phyloP scores from a whole-genome alignment of 306 rosid species.

The Aeschynomene evenia region DNA sequence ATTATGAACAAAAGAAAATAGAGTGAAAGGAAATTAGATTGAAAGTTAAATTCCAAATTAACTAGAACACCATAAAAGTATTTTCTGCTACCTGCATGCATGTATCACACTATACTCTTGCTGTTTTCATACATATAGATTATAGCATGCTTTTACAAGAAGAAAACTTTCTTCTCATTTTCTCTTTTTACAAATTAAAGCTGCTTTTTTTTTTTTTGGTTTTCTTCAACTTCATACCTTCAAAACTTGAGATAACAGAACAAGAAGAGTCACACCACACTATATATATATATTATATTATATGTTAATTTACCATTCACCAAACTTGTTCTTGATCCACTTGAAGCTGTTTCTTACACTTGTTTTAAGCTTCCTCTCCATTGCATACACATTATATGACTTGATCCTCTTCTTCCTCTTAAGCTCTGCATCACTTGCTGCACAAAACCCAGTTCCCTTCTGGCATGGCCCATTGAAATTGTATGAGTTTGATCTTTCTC shows the following conservation, averaged over 20 bases:
- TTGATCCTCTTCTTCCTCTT: conserved; percentile 80
- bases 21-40: too few species aligned
- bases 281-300: too few species aligned
- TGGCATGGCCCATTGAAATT: conserved; percentile 64
- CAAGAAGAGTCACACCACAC: background rate
- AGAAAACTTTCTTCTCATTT: background rate
- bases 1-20: too few species aligned
- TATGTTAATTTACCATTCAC: conserved; percentile 57
- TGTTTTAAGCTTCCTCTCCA: conserved; percentile 64
- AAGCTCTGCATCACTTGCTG: conserved; percentile 63
- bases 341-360: conserved; percentile 64
- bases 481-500: conserved; percentile 53
- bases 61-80: too few species aligned
- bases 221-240: conserved; percentile 20
- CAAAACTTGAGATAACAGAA: conserved; percentile 1
- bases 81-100: too few species aligned
- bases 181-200: background rate
- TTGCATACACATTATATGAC: conserved; percentile 50
- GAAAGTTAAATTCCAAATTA: too few species aligned
- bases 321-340: conserved; percentile 82
- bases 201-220: background rate
- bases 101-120: background rate
- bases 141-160: background rate
- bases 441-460: conserved; percentile 52
- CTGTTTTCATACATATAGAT: background rate